These are phyloP conservation scores for Leccinum fuscescens DNA, from an alignment of 1,284 basidiomycete species.

Conservation along the genomic window DNA sequence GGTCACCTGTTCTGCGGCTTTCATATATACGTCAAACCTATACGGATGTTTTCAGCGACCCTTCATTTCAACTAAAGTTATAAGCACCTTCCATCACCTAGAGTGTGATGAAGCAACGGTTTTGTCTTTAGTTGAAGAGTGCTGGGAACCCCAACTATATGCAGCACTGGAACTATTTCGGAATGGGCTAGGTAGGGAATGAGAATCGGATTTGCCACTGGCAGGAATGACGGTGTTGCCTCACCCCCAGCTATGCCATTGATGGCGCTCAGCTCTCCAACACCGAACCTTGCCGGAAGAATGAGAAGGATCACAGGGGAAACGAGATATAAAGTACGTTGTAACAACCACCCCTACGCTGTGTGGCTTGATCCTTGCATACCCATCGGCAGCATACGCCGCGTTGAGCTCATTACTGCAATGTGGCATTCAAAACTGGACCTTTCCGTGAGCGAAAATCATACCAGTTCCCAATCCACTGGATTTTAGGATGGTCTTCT, in stretches of 20 bases:
- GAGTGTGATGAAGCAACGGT: constrained; percentile 81
- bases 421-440: constrained; percentile 1
- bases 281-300: constrained; percentile 69
- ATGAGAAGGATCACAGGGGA: constrained; percentile 1
- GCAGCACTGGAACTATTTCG: constrained; percentile 90
- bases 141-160: constrained; percentile 87
- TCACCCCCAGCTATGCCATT: constrained; percentile 76
- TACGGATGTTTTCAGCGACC: constrained; percentile 5
- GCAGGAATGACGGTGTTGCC: neutral
- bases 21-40: constrained; percentile 76
- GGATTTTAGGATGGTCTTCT: constrained; percentile 75
- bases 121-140: constrained; percentile 68
- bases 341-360: constrained; percentile 74
- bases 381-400: constrained; percentile 92
- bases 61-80: neutral
- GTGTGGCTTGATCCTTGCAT: constrained; percentile 79
- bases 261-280: constrained; percentile 84
- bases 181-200: constrained; percentile 57
- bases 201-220: neutral
- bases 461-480: constrained; percentile 91
- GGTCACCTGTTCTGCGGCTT: constrained; percentile 77
- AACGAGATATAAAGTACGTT: constrained; percentile 47
- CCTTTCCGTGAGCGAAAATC: neutral
- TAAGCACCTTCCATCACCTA: constrained; percentile 73
- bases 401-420: constrained; percentile 83